Evolutionary conservation across 768 basidiomycete species (phyloP).

Genomic region (Phylloporus rhodoxanthus): DNA sequence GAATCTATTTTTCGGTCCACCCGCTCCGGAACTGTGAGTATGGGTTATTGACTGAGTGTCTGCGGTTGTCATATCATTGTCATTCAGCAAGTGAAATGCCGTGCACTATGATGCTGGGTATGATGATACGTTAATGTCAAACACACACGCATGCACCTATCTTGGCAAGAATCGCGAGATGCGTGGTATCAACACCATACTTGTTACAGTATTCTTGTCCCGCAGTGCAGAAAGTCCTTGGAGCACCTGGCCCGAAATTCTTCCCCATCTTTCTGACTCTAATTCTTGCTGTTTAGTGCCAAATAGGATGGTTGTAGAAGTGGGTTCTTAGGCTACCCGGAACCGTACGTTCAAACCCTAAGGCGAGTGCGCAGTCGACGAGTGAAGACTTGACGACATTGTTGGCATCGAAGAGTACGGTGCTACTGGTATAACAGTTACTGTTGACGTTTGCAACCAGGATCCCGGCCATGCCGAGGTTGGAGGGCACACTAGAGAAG

Average conservation of each 20-base stretch:
- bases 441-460: slow-evolving; percentile 87
- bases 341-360: slow-evolving; percentile 84
- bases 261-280: slow-evolving; percentile 44
- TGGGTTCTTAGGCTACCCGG: slow-evolving; percentile 66
- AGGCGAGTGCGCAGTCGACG: slow-evolving; percentile 69
- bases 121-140: no score
- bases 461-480: slow-evolving; percentile 76
- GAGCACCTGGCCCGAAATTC: slow-evolving; percentile 65
- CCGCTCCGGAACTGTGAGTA: slow-evolving; percentile 82
- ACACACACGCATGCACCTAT: no score
- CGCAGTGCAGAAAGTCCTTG: slow-evolving; percentile 70
- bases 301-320: slow-evolving; percentile 52
- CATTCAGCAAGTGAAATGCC: background rate
- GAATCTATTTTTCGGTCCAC: slow-evolving; percentile 67
- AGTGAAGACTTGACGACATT: slow-evolving; percentile 64
- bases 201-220: slow-evolving; percentile 72
- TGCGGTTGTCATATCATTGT: slow-evolving; percentile 50
- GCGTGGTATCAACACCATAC: slow-evolving; percentile 57
- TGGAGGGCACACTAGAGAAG: slow-evolving; percentile 56
- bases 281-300: slow-evolving; percentile 39
- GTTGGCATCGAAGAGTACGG: slow-evolving; percentile 71
- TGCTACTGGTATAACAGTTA: slow-evolving; percentile 78
- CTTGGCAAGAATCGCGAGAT: slow-evolving; percentile 70
- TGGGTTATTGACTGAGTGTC: slow-evolving; percentile 75
- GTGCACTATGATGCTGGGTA: no score